phyloP scores from a whole-genome alignment of 2,329 filamentous ascomycete genomes.

The Phyllosticta paracitricarpa region DNA sequence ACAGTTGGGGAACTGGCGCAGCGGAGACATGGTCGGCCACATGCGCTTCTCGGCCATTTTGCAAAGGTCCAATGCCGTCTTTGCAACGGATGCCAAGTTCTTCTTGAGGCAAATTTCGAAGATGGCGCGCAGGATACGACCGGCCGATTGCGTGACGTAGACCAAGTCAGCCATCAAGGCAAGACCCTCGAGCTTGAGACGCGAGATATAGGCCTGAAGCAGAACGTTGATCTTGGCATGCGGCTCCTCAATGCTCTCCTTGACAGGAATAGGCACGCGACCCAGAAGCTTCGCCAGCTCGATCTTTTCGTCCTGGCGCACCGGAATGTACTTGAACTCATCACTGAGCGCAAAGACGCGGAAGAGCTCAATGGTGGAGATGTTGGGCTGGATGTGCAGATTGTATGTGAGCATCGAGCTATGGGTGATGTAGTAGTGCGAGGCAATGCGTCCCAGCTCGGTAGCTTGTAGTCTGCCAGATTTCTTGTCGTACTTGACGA shows the following conservation, averaged over 20 bases:
- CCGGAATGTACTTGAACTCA: conserved; percentile 98
- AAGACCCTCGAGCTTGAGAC: conserved; percentile 84
- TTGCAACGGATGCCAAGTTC: conserved; percentile 88
- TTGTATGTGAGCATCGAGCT: conserved; percentile 97
- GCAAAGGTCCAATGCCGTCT: conserved; percentile 84
- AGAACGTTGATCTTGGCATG: conserved; percentile 98
- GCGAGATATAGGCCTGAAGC: conserved; percentile 90
- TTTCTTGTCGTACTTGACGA: conserved; percentile 94
- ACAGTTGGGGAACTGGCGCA: conserved; percentile 79
- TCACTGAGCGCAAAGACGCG: conserved; percentile 91
- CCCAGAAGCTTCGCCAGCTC: conserved; percentile 86
- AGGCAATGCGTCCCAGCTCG: conserved; percentile 89
- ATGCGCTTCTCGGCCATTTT: conserved; percentile 99
- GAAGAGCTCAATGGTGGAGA: conserved; percentile 92
- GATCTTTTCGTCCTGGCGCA: conserved; percentile 93
- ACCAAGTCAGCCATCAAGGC: conserved; percentile 98
- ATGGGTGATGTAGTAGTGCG: conserved; percentile 96
- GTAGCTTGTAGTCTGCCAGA: conserved; percentile 80
- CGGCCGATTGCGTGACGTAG: conserved; percentile 95
- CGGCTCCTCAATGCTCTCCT: conserved; percentile 93
- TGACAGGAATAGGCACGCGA: conserved; percentile 88
- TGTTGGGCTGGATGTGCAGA: conserved; percentile 83
- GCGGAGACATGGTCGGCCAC: conserved; percentile 98
- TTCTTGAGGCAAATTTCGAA: conserved; percentile 98
- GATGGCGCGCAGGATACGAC: conserved; percentile 86